Evolutionary conservation across 345 rosid species (phyloP), one percentile per base, ranked within the genome.

Genomic region (Brassica incana): DNA sequence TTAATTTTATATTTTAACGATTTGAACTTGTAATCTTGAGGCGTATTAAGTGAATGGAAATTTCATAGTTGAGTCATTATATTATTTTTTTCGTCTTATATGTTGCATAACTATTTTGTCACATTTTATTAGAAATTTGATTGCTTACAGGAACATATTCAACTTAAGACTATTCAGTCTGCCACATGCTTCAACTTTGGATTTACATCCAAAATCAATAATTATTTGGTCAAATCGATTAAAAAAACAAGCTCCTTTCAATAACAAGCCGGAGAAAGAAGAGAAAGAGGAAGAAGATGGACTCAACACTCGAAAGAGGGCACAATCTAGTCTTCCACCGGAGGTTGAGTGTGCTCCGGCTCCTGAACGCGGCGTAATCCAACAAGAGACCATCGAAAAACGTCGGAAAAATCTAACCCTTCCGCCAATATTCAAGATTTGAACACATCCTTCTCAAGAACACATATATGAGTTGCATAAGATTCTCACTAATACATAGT

Each of bases 141-240:
- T 58, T 58, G 12, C 6, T 59, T 59, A 59, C 14, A 9, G 10
- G 64, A 8, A 59, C 25, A 23, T 8, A 9, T 8, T 20, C 48
- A 35, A 1, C 38, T n/a, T 12, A 43, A 36, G 14, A 43, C 50
- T 65, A 35, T 35, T 36, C n/a, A 36, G 43, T 66, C 30, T 36
- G 52, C 45, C 54, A 71, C 1, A 71, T 58, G 23, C 52, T 18
- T 58, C 45, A 54, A 12, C 4, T 54, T 33, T 56, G 6, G 29
- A 45, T 18, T 33, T 12, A 6, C 20, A 68, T 7, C 72, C 60
- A 69, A 69, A 69, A 69, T 48, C 15, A 48, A 48, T 4, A 48
- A 48, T 12, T 48, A 29, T 29, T 27, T 29, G 61, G 79, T 68
- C 79, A 76, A 58, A 38, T 10, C 25, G 25, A 23, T 23, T 23